These are phyloP conservation scores for Macrocybe gigantea DNA, from an alignment of 768 basidiomycete species.

Conservation along the genomic window DNA sequence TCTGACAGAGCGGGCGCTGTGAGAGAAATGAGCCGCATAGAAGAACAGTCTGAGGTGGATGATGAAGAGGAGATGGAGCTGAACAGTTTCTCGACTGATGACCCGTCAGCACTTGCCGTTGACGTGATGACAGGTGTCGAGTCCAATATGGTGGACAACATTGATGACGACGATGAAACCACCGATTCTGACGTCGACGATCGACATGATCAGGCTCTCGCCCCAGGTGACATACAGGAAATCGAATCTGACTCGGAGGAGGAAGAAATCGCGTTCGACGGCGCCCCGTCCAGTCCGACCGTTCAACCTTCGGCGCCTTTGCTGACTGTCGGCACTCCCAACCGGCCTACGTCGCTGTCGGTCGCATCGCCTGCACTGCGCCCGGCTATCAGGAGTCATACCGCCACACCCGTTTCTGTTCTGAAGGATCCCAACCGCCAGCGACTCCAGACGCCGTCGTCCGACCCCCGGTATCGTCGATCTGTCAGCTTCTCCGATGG, in stretches of 20 bases:
- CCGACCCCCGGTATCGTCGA: conserved; percentile 49
- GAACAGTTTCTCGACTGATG: conserved; percentile 71
- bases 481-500: conserved; percentile 98
- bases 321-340: conserved; percentile 6
- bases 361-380: conserved; percentile 31
- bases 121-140: conserved; percentile 46
- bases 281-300: conserved; percentile 5
- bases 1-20: conserved; percentile 12
- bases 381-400: conserved; percentile 36
- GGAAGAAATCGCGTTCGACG: conserved; percentile 5
- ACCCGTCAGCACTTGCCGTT: conserved; percentile 44
- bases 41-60: conserved; percentile 42
- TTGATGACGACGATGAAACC: conserved; percentile 35
- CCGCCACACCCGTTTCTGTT: conserved; percentile 52
- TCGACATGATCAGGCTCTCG: conserved; percentile 24
- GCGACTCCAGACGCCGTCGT: conserved; percentile 52
- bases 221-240: conserved; percentile 23
- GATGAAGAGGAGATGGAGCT: conserved; percentile 66
- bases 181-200: conserved; percentile 49
- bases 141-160: conserved; percentile 10
- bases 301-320: conserved; percentile 2
- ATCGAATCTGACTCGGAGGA: conserved; percentile 35
- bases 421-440: conserved; percentile 46
- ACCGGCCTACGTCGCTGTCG: conserved; percentile 14
- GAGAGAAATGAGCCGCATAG: conserved; percentile 41